Evolutionary conservation across 179 eudicot genomes (phyloP), one percentile per base, ranked within the genome.

Genomic region (Carnegiea gigantea): DNA sequence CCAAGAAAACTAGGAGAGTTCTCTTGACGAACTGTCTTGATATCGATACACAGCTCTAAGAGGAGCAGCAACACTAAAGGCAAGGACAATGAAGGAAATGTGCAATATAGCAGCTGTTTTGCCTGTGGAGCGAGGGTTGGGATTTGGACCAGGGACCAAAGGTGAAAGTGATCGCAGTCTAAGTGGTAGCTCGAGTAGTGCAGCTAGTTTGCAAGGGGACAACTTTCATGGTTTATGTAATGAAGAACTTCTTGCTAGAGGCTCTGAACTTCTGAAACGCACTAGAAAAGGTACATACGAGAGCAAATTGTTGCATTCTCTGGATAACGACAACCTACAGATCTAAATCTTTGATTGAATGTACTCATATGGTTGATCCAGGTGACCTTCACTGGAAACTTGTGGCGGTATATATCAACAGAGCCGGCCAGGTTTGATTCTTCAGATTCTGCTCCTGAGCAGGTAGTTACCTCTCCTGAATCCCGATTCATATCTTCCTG

Each of bases 331-430:
- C 10, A 67, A 30, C 72, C 5, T 13, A 67, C 36, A 38, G 46
- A 28, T 28, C 2, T 6, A 10, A 13, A 21, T 9, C 57, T 21
- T 24, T 81, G 73, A 65, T 71, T 43, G 36, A 73, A 3, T 78
- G 6, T 6, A 38, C 53, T 75, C 23, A 57, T 62, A 44, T 79
- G 62, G 9, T 72, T 74, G 28, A 68, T 85, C 48, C 90, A 94
- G 98, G 98, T 77, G 98, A 94, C 46, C 90, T 94, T 76, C 98
- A 94, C 84, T 94, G 97, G 98, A 94, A 93, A 77, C 79, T 91
- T 15, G 98, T 93, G 44, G 91, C 97, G 8, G 94, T 90, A 43
- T 94, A 93, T 59, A 84, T 94, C 49, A 92, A 94, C 84, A 89
- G 88, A 80, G 84, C 82, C 33, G 90, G 88, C 79, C 90, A 93